Evolutionary conservation across 2,329 filamentous ascomycete species (phyloP), one percentile per base, ranked within the genome.

Genomic region (Eurotiales sp.): DNA sequence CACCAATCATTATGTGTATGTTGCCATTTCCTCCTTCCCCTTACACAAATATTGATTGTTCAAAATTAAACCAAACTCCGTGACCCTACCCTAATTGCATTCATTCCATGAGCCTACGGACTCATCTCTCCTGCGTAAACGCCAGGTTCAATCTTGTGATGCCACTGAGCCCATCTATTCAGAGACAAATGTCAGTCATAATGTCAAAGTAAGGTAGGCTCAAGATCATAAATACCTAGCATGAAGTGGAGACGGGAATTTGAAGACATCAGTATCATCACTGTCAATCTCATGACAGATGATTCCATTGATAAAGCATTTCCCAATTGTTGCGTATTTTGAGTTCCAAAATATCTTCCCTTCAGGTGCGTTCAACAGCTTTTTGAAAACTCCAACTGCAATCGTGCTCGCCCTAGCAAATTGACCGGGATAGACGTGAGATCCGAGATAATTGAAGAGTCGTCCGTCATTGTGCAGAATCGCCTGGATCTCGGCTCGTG

Each of bases 111-210:
- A 32, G 27, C n/a, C 25, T 41, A 49, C 32, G 50, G 50, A 1
- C 44, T 47, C 29, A 47, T n/a, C 22, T 52, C 50, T 3, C 50
- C 50, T 8, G 25, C 43, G 25, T 47, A 52, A 15, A 52, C 37
- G n/a, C 17, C 29, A 2, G 43, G 29, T 21, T 39, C 44, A 3
- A 52, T 52, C 8, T 43, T 22, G 12, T 52, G 50, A 37, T 48
- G 40, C 50, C 45, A 49, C 21, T 37, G 30, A 0, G 50, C 50
- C 45, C 50, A 52, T 44, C 50, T 52, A 19, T 15, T 3, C 39
- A 15, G n/a, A 6, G 14, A 19, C 30, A 19, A 3, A 27, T 3
- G 5, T 32, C n/a, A 51, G 32, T 46, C 36, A 46, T 8, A 34
- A 5, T 11, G 14, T 8, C 25, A 21, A 25, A 23, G n/a, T n/a